phyloP scores from a whole-genome alignment of 495 filamentous ascomycete species.

The Talaromyces ruber region DNA sequence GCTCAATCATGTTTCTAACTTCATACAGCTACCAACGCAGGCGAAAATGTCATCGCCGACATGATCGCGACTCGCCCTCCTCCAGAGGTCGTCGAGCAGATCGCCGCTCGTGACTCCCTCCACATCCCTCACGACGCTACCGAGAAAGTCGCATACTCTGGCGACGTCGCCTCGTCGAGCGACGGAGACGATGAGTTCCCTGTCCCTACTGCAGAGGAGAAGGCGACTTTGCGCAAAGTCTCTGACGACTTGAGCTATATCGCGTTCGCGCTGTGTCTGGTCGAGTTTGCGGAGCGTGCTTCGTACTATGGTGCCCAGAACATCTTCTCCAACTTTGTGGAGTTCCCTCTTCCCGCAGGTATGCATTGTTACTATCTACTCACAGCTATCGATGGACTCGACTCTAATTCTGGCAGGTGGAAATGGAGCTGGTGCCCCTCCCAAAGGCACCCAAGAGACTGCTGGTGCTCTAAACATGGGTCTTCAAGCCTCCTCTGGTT shows the following conservation, averaged over 20 bases:
- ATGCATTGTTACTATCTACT: conserved; percentile 11
- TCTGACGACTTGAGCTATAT: conserved; percentile 39
- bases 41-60: conserved; percentile 8
- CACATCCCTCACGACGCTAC: conserved; percentile 12
- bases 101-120: conserved; percentile 14
- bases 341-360: conserved; percentile 40
- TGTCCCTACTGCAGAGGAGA: conserved; percentile 50
- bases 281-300: conserved; percentile 52
- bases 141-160: background rate
- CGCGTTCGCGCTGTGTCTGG: conserved; percentile 45
- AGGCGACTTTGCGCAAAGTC: conserved; percentile 45
- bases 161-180: conserved; percentile 3
- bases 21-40: conserved; percentile 2
- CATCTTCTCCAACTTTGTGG: conserved; percentile 54
- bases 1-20: background rate
- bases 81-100: conserved; percentile 14
- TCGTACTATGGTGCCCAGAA: conserved; percentile 48
- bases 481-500: conserved; percentile 47
- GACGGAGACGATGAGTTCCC: conserved; percentile 26
- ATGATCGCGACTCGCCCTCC: conserved; percentile 16
- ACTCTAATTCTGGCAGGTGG: conserved; percentile 27
- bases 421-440: conserved; percentile 54
- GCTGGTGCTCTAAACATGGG: conserved; percentile 53
- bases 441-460: conserved; percentile 41
- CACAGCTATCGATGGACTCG: conserved; percentile 8